Conservation (phyloP, 495 filamentous ascomycete species). For the Neurospora africana region DNA sequence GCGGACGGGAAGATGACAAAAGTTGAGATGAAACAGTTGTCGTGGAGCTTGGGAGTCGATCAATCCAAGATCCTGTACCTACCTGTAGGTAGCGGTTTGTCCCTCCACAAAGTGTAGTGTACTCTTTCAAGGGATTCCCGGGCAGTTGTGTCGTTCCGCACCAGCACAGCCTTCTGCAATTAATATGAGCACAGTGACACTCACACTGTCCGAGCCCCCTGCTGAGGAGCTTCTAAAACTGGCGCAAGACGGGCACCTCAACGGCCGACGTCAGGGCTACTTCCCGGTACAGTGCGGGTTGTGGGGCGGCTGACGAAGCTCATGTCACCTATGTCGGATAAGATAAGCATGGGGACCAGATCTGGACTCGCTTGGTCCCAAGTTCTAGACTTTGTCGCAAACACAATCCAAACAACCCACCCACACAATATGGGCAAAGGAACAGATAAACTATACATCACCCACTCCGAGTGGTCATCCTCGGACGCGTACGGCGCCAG, state of each 20-base stretch:
- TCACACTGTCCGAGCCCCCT: background rate
- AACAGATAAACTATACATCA: slow-evolving; percentile 80
- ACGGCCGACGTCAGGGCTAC: background rate
- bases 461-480: slow-evolving; percentile 93
- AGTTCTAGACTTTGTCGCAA: background rate
- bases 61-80: background rate
- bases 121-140: background rate
- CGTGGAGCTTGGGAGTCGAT: background rate
- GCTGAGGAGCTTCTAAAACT: background rate
- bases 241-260: background rate
- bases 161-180: background rate
- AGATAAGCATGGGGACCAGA: background rate
- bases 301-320: background rate
- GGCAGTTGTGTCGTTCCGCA: background rate
- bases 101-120: too few relatives aligned
- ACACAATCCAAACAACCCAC: background rate
- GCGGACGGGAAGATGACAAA: background rate
- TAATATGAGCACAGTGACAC: background rate
- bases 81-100: too few relatives aligned
- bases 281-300: background rate
- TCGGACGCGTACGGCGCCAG: slow-evolving; percentile 73
- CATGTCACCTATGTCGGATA: background rate
- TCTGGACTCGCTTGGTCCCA: background rate
- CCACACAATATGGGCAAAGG: slow-evolving; percentile 36
- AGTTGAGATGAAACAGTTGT: background rate